Evolutionary conservation across 208 protist genomes (phyloP).

Genomic region (Acanthamoeba sp.): DNA sequence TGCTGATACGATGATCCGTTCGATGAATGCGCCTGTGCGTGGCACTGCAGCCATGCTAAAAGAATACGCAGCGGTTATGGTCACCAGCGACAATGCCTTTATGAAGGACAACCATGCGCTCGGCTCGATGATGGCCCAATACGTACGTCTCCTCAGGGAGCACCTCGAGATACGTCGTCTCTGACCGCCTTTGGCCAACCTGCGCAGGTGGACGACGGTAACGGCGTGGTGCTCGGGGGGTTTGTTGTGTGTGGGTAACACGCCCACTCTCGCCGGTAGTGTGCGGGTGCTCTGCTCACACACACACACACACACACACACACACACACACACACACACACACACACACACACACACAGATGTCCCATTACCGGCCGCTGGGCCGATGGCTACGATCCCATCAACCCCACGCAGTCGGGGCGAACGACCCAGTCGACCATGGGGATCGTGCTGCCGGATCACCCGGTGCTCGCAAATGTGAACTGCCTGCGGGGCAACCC

Average conservation of each 20-base stretch:
- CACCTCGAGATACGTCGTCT: neutral
- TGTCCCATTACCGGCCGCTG: neutral
- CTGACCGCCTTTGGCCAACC: neutral
- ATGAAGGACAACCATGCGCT: neutral
- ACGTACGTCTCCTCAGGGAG: neutral
- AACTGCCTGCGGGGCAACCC: neutral
- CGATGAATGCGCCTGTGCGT: too few relatives aligned
- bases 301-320: neutral
- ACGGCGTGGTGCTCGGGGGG: neutral
- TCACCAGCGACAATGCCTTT: slow-evolving; percentile 7
- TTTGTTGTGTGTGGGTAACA: neutral
- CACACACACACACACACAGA: neutral
- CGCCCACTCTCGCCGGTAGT: neutral
- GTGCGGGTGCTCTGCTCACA: neutral
- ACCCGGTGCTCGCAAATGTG: neutral
- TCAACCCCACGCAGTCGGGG: neutral
- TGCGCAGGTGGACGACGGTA: neutral
- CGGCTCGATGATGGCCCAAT: neutral
- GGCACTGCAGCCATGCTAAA: neutral
- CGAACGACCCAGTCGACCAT: neutral
- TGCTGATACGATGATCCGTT: too few relatives aligned
- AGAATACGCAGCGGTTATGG: neutral
- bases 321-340: too few relatives aligned
- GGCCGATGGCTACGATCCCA: neutral
- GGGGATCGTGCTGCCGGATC: neutral